Percentiles rank a stretch among this genome's conserved stretches.
Evolutionary conservation across 345 rosid species (phyloP).

Genomic region (Corymbia maculata): DNA sequence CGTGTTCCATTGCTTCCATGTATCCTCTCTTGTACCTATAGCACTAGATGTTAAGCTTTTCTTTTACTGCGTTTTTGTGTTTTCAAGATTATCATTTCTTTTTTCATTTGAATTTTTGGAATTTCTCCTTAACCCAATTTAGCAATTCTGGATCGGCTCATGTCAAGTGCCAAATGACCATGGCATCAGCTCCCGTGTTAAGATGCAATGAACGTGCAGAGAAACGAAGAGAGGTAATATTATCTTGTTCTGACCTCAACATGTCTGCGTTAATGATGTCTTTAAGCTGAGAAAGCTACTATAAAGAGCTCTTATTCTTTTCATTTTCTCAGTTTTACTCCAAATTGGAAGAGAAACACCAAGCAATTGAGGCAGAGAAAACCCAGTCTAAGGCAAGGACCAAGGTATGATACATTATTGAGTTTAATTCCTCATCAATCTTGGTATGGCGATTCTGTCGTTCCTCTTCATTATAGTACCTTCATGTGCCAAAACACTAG

Average conservation of each 20-base stretch:
- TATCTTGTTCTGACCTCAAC: neutral
- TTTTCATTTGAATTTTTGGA: neutral
- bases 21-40: conserved; percentile 39
- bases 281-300: neutral
- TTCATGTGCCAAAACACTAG: conserved; percentile 16
- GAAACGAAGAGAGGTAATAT: conserved; percentile 69
- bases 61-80: neutral
- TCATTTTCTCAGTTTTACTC: conserved; percentile 45
- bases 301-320: neutral
- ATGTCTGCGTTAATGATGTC: neutral
- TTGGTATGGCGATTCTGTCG: neutral
- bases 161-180: conserved; percentile 41
- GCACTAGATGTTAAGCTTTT: neutral
- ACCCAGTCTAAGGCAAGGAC: conserved; percentile 62
- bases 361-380: conserved; percentile 67
- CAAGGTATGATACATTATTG: conserved; percentile 34
- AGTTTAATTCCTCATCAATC: neutral
- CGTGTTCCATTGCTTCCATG: conserved; percentile 73
- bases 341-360: conserved; percentile 74
- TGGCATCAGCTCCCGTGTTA: conserved; percentile 77
- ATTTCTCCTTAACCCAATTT: conserved; percentile 42
- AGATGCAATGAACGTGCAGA: conserved; percentile 67
- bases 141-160: conserved; percentile 54
- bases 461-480: neutral
- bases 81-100: neutral